Conservation (phyloP, 805 yeast species). For the Saccharomyces eubayanus region DNA sequence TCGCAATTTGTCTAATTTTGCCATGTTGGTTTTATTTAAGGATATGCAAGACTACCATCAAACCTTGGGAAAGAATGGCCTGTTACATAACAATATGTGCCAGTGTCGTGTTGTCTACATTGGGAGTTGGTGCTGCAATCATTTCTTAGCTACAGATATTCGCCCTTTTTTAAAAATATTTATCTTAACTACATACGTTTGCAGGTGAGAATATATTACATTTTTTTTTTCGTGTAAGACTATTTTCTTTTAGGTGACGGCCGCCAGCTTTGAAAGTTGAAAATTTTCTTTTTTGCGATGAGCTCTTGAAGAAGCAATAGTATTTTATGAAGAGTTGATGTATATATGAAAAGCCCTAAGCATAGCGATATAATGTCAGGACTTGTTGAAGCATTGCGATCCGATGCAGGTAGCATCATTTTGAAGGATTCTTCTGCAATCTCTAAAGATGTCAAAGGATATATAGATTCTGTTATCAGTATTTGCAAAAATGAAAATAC, state of each 20-base stretch:
- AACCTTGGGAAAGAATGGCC: slow-evolving; percentile 32
- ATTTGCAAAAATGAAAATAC: slow-evolving; percentile 12
- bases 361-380: slow-evolving; percentile 8
- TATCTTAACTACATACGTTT: not conserved
- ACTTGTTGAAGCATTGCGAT: slow-evolving; percentile 13
- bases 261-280: not conserved
- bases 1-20: slow-evolving; percentile 67
- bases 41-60: slow-evolving; percentile 41
- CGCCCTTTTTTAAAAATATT: not conserved
- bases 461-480: slow-evolving; percentile 23
- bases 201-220: not conserved
- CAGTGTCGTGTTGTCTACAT: slow-evolving; percentile 41
- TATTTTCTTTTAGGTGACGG: not conserved
- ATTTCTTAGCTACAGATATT: slow-evolving; percentile 8
- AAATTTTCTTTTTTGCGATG: slow-evolving; percentile 6
- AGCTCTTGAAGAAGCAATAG: slow-evolving; percentile 1
- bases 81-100: slow-evolving; percentile 39
- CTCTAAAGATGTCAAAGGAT: slow-evolving; percentile 19
- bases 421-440: slow-evolving; percentile 15
- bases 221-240: not conserved
- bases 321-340: not conserved
- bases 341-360: not conserved
- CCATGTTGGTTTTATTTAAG: slow-evolving; percentile 66
- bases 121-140: slow-evolving; percentile 55
- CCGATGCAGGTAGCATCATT: slow-evolving; percentile 18